These are phyloP conservation scores for Telfairia occidentalis DNA, from an alignment of 331 rosid genomes.

Conservation along the genomic window DNA sequence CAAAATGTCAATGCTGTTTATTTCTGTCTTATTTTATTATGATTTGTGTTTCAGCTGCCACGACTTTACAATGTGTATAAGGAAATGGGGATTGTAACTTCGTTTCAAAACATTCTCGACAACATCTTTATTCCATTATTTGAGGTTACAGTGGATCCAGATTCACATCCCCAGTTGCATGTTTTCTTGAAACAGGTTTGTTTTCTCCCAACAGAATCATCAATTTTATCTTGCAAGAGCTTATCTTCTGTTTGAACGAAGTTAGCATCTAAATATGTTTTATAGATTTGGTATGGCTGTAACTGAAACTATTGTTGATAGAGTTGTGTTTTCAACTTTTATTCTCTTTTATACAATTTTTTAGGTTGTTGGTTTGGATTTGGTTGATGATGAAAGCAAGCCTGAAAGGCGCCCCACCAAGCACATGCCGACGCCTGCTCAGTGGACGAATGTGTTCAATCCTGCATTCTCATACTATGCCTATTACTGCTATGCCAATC, in stretches of 20 bases:
- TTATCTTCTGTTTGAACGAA: neutral
- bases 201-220: neutral
- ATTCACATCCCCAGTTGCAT: constrained; percentile 96
- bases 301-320: neutral
- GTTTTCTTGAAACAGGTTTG: constrained; percentile 87
- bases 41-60: constrained; percentile 58
- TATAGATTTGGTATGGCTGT: neutral
- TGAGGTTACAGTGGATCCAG: constrained; percentile 89
- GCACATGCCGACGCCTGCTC: constrained; percentile 97
- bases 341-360: neutral
- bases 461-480: constrained; percentile 91
- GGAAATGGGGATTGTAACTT: constrained; percentile 96
- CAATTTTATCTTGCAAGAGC: neutral
- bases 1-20: neutral
- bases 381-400: constrained; percentile 97
- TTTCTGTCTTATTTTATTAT: constrained; percentile 13
- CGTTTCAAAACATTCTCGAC: constrained; percentile 94
- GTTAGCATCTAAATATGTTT: neutral
- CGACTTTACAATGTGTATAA: constrained; percentile 84
- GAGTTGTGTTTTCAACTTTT: neutral
- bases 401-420: constrained; percentile 98
- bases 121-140: constrained; percentile 87
- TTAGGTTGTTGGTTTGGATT: constrained; percentile 97
- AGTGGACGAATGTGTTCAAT: constrained; percentile 89
- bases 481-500: constrained; percentile 94